Conservation (phyloP, 306 rosid genomes). For the Cicer bijugum region DNA sequence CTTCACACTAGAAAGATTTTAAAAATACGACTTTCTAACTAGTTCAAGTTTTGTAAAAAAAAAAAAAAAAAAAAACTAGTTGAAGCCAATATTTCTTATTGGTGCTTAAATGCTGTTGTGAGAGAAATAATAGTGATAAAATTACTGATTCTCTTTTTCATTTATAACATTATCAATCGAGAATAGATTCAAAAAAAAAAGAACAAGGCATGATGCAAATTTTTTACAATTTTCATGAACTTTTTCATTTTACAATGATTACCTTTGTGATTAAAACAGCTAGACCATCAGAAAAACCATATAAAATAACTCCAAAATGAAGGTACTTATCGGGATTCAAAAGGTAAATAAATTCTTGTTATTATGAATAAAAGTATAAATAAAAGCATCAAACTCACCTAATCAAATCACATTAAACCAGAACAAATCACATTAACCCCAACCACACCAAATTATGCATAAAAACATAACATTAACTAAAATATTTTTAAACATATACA, state of each 20-base stretch:
- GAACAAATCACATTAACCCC: too few species aligned
- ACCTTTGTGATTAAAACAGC: constrained; percentile 33
- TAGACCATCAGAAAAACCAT: constrained; percentile 11
- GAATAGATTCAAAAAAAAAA: constrained; percentile 26
- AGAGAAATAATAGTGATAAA: not conserved
- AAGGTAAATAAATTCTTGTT: not conserved
- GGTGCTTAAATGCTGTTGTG: constrained; percentile 11
- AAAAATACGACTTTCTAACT: constrained; percentile 5
- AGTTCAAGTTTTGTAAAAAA: not conserved
- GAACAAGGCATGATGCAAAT: not conserved
- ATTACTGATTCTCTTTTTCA: not conserved
- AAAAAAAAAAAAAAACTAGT: not conserved
- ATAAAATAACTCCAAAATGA: constrained; percentile 17
- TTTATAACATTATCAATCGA: constrained; percentile 13
- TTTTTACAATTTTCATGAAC: not conserved
- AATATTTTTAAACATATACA: too few species aligned
- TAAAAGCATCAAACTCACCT: constrained; percentile 61
- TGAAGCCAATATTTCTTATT: constrained; percentile 1
- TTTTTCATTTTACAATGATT: constrained; percentile 2
- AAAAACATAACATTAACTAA: too few species aligned
- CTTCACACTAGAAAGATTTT: not conserved
- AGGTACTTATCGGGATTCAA: constrained; percentile 11
- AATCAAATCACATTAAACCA: too few species aligned
- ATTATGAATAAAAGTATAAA: constrained; percentile 3
- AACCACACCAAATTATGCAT: too few species aligned